Evolutionary conservation across 805 yeast species (phyloP).

Genomic region (Cyberlindnera subsufficiens): DNA sequence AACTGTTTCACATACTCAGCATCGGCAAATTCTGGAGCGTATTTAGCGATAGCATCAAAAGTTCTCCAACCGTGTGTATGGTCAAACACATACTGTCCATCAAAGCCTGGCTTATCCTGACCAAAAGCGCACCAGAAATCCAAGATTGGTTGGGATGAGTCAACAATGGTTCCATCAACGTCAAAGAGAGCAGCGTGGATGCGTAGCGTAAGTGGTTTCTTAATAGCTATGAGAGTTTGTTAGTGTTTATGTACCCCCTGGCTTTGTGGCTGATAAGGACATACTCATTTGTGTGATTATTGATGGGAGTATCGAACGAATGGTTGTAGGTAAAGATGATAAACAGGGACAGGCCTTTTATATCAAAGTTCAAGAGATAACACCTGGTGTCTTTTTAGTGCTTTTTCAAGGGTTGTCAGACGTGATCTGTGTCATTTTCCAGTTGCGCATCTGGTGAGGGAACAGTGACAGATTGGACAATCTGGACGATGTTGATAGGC

Average conservation of each 20-base stretch:
- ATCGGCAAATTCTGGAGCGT: constrained; percentile 67
- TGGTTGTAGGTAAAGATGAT: too few species aligned
- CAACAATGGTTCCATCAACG: constrained; percentile 81
- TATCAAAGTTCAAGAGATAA: too few species aligned
- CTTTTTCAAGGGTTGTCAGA: too few species aligned
- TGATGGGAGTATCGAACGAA: too few species aligned
- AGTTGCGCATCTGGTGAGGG: too few species aligned
- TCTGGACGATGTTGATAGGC: too few species aligned
- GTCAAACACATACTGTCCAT: constrained; percentile 66
- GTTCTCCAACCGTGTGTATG: constrained; percentile 82
- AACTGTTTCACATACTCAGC: constrained; percentile 55
- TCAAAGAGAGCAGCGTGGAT: constrained; percentile 60
- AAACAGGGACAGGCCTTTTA: too few species aligned
- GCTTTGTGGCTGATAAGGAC: not conserved
- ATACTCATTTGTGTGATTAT: not conserved
- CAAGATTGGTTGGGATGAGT: constrained; percentile 74
- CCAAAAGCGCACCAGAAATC: constrained; percentile 66
- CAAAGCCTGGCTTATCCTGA: constrained; percentile 57
- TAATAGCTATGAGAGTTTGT: not conserved
- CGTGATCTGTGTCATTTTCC: too few species aligned
- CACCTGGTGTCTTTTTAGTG: too few species aligned
- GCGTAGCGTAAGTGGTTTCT: constrained; percentile 19
- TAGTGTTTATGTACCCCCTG: too few species aligned
- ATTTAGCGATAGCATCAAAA: constrained; percentile 63
- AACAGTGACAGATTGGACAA: too few species aligned